These are phyloP conservation scores for Globisporangium radiosum DNA, from an alignment of 352 stramenopile genomes.

Conservation along the genomic window DNA sequence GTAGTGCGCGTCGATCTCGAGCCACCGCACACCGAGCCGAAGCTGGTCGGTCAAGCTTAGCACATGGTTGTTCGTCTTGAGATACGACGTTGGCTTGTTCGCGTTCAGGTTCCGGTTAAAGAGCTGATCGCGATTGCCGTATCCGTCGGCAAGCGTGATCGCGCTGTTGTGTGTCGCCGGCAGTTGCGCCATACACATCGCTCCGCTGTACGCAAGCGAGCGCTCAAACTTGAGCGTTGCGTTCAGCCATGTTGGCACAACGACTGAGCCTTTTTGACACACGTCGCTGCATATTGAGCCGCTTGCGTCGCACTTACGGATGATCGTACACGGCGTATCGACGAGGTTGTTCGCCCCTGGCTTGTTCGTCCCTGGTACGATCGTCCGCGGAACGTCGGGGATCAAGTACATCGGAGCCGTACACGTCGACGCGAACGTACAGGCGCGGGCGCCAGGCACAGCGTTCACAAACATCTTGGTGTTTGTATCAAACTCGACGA, in stretches of 20 bases:
- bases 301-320: slow-evolving; percentile 46
- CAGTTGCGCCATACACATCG: slow-evolving; percentile 61
- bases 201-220: slow-evolving; percentile 51
- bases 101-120: slow-evolving; percentile 50
- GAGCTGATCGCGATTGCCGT: slow-evolving; percentile 70
- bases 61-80: slow-evolving; percentile 65
- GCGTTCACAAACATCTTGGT: slow-evolving; percentile 22
- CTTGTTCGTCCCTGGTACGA: slow-evolving; percentile 17
- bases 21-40: slow-evolving; percentile 61
- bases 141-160: slow-evolving; percentile 58
- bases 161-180: slow-evolving; percentile 72
- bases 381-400: slow-evolving; percentile 11
- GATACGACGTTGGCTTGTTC: slow-evolving; percentile 40
- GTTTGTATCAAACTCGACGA: slow-evolving; percentile 16
- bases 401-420: slow-evolving; percentile 34
- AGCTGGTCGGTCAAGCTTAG: slow-evolving; percentile 77
- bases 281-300: slow-evolving; percentile 49
- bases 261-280: slow-evolving; percentile 50
- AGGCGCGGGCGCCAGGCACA: slow-evolving; percentile 23
- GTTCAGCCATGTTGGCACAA: slow-evolving; percentile 48
- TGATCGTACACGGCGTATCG: slow-evolving; percentile 47
- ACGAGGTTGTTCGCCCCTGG: slow-evolving; percentile 20
- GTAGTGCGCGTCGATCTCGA: slow-evolving; percentile 82
- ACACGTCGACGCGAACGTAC: slow-evolving; percentile 38
- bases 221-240: slow-evolving; percentile 57